Evolutionary conservation across 345 rosid genomes (phyloP).

Genomic region (Pseudoturritis turrita): DNA sequence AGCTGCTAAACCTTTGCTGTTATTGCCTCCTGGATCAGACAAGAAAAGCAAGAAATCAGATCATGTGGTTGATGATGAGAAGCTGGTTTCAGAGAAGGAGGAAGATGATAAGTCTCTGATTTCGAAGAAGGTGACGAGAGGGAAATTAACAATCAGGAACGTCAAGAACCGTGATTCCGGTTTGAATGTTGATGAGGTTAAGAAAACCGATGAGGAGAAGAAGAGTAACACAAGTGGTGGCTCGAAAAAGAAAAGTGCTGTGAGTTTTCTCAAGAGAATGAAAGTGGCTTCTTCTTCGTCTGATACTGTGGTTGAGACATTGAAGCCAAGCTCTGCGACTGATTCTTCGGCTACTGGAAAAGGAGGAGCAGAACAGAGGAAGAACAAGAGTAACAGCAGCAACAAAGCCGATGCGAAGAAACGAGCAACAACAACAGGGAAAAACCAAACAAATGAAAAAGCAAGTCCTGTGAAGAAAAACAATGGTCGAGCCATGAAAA

Average conservation of each 20-base stretch:
- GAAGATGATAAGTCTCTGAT: constrained; percentile 14
- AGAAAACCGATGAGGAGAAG: constrained; percentile 2
- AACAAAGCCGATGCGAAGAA: constrained; percentile 20
- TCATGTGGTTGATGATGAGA: constrained; percentile 20
- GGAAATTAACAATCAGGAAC: not conserved
- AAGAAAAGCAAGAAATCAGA: constrained; percentile 4
- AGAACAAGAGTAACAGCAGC: not conserved
- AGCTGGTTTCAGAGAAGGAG: constrained; percentile 19
- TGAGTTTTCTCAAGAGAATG: constrained; percentile 42
- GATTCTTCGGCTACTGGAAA: constrained; percentile 19
- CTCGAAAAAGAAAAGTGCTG: constrained; percentile 39
- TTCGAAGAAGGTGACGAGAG: constrained; percentile 28
- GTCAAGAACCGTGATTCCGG: not conserved
- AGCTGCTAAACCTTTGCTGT: constrained; percentile 17
- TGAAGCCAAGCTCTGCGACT: constrained; percentile 4
- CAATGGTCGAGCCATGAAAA: constrained; percentile 10
- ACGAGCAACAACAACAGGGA: not conserved
- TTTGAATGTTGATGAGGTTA: not conserved
- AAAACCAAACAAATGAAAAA: constrained; percentile 14
- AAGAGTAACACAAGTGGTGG: not conserved
- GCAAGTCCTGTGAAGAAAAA: constrained; percentile 25
- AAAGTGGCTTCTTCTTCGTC: constrained; percentile 30
- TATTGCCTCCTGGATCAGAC: constrained; percentile 7
- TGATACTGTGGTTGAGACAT: constrained; percentile 19
- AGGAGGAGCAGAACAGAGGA: constrained; percentile 25